Base-by-base conservation (phyloP, 768 basidiomycete genomes). In the Tulasnella sp. region DNA sequence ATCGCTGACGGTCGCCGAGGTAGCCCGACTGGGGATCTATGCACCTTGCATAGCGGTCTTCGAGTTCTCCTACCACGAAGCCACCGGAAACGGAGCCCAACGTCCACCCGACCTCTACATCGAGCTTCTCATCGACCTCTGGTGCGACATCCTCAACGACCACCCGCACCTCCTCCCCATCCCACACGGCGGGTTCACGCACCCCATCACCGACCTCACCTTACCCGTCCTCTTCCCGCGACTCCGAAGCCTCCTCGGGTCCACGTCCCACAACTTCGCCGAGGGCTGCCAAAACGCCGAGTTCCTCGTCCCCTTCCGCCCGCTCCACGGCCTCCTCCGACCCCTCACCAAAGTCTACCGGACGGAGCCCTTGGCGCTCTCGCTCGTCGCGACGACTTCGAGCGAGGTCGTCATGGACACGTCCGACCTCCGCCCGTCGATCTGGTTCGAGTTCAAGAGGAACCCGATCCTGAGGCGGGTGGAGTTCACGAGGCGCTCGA, bases 91-190 rank as follows among this genome's bases (percentile, higher is more conserved):
- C 7, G 52, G 22, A 1, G 52, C 32, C 7, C 52, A 59, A 32
- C 52, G 52, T 26, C 52, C 52, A 59, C 52, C 52, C 19, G 34
- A 47, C 19, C 35, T 47, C 17, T 44, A 44, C 17, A 47, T 70
- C 52, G 69, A 52, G 9, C 69, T 44, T 17, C 44, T 70, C 40
- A 70, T 70, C 69, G 69, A 70, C 42, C 69, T 26, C 4, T 70
- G 47, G 42, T 70, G 47, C 37, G 42, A 70, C n/a, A 22, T 44
- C 14, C 35, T 52, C 26, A 36, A 35, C 37, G 42, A 70, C 32
- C 19, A 29, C 16, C 69, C 69, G 4, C 29, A 5, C 6, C n/a
- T 70, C 5, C 47, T 70, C 16, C 42, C 34, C 44, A 22, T 41
- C 32, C 67, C 52, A 7, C 52, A 59, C 16, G 52, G 52, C 0